Base-by-base conservation (phyloP, 495 filamentous ascomycete species). In the Clohesyomyces aquaticus region DNA sequence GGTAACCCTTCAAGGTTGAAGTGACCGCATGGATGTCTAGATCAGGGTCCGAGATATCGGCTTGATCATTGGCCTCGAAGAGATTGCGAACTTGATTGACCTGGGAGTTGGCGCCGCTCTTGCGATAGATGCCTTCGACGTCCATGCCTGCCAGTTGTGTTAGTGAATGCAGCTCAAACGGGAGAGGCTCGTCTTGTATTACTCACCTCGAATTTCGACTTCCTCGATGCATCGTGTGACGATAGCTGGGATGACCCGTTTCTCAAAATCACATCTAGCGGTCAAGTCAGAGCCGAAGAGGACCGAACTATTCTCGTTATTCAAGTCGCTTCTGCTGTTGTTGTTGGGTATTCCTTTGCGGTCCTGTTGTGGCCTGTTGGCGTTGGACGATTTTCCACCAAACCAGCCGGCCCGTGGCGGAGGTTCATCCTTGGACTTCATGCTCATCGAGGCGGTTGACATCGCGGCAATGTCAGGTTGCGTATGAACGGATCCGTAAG, bases 21-120 rank as follows among this genome's bases (percentile, higher is more conserved):
- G 95, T 97, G 52, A 99, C 95, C 19, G 93, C 91, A 59, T 95
- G 93, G 70, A 99, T 98, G 73, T 99, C 95, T 18, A 98, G 83
- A 66, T 89, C 87, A 3, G 90, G 90, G 69, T 98, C 94, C 1
- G 91, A 93, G 61, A 99, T 94, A 71, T 98, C 94, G 68, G 83
- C 93, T 65, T 91, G 84, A 63, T 89, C 85, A 61, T 78, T 86
- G 69, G 85, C 86, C 70, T 99, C 93, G 71, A 99, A 97, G 32
- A 92, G 90, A 63, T 92, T 90, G 62, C 90, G 87, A 62, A 99
- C 91, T 45, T 80, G 78, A 72, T 96, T 94, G 74, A 95, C 88
- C 64, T 91, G 89, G 1, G 88, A 88, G 57, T 87, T 88, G 68
- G 93, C 93, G 51, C 95, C 95, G 29, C 91, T 93, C 80, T 99